phyloP scores from a whole-genome alignment of 23 red algal species.

The Agarophyton chilense region DNA sequence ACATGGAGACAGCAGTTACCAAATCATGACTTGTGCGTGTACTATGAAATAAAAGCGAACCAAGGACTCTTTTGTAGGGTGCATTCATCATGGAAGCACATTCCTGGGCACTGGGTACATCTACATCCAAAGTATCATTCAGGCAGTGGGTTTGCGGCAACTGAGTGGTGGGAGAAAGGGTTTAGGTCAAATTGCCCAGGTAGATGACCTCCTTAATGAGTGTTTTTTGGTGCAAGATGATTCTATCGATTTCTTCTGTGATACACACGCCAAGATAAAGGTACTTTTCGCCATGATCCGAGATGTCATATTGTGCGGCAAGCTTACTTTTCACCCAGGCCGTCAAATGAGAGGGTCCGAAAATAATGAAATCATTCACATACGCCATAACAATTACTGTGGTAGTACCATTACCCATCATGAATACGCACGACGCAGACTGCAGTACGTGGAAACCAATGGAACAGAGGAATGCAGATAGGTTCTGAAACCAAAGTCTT shows the following conservation, averaged over 20 bases:
- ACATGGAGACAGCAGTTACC: slow-evolving; percentile 44
- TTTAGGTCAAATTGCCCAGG: neutral
- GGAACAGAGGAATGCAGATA: neutral
- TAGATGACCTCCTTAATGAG: no score
- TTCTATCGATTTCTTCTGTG: slow-evolving; percentile 22
- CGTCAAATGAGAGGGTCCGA: neutral
- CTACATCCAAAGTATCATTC: slow-evolving; percentile 6
- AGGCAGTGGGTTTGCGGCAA: slow-evolving; percentile 25
- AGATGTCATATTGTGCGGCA: slow-evolving; percentile 1
- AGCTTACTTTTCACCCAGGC: neutral
- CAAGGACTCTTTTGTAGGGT: slow-evolving; percentile 5
- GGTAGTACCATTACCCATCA: neutral
- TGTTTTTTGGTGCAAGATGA: neutral
- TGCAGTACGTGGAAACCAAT: slow-evolving; percentile 10
- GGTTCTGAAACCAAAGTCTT: slow-evolving; percentile 8
- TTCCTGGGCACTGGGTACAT: neutral
- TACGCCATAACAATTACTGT: slow-evolving; percentile 16
- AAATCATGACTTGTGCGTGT: slow-evolving; percentile 34
- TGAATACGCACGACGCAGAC: slow-evolving; percentile 5
- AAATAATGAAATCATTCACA: slow-evolving; percentile 33
- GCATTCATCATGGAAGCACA: neutral
- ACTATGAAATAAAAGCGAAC: neutral
- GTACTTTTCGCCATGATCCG: slow-evolving; percentile 7
- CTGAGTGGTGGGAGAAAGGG: no score
- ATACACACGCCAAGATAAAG: slow-evolving; percentile 28